Conservation (phyloP, 2,329 filamentous ascomycete species). For the Fonsecaea pugnacius region DNA sequence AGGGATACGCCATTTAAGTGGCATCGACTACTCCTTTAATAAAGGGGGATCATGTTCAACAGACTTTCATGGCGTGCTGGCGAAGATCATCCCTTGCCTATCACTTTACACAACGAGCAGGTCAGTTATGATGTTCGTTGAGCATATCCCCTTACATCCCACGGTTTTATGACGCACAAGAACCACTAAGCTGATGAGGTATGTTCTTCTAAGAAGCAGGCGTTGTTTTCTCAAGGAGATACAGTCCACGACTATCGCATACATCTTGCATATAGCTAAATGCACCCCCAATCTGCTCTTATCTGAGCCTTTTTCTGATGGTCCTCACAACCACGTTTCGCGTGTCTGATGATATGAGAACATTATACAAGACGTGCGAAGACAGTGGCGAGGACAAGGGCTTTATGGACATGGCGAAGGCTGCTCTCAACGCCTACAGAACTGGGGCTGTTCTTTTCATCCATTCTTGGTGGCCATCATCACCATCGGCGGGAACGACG, state of each 20-base stretch:
- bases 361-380: too few species aligned
- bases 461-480: background rate
- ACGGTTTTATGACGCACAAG: background rate
- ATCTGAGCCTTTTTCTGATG: background rate
- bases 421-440: background rate
- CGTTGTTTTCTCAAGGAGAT: background rate
- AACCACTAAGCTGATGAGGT: background rate
- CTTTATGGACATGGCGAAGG: background rate
- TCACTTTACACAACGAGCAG: background rate
- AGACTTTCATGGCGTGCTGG: background rate
- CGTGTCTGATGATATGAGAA: background rate
- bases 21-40: background rate
- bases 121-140: background rate
- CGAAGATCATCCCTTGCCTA: background rate
- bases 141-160: background rate
- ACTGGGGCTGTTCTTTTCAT: background rate
- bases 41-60: background rate
- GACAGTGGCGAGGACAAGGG: background rate
- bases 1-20: background rate
- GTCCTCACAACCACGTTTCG: background rate
- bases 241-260: background rate
- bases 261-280: background rate
- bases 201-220: background rate
- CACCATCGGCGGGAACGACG: background rate
- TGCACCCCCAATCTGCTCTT: background rate